Percentiles rank a stretch among this genome's conserved stretches.
Conservation (phyloP, 768 basidiomycete genomes). For the Suillus alpinus region DNA sequence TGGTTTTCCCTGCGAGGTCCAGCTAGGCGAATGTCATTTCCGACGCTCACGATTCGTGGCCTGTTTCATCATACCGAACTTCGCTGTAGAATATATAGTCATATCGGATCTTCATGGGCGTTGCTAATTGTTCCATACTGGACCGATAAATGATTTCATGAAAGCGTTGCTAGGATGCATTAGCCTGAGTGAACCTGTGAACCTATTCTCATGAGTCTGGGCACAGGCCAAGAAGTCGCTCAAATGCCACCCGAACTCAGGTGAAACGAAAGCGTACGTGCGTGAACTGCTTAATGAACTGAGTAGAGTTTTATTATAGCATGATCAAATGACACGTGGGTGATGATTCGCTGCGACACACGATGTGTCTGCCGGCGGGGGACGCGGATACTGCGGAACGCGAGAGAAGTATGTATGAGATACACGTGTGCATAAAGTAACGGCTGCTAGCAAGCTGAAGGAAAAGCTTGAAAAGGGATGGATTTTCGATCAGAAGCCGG, state of each 20-base stretch:
- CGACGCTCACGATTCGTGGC: conserved; percentile 25
- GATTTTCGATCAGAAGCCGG: conserved; percentile 63
- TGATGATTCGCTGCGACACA: conserved; percentile 11
- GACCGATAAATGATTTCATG: conserved; percentile 20
- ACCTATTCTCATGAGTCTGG: conserved; percentile 19
- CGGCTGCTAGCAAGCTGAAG: conserved; percentile 8
- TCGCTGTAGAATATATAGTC: conserved; percentile 8
- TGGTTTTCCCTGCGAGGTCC: conserved; percentile 58
- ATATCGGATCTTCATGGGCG: conserved; percentile 15
- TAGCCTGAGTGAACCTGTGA: conserved; percentile 9
- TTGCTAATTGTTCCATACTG: conserved; percentile 22
- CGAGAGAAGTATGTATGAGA: conserved; percentile 15
- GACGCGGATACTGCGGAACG: conserved; percentile 14
- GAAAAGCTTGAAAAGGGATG: background rate
- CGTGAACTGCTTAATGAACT: conserved; percentile 4
- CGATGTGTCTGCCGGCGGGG: conserved; percentile 7
- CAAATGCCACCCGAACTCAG: conserved; percentile 23
- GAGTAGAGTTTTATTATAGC: conserved; percentile 27
- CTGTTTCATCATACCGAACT: conserved; percentile 18
- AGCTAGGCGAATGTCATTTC: conserved; percentile 28
- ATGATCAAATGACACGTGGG: conserved; percentile 23
- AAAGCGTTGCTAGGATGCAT: conserved; percentile 29
- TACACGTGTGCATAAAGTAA: conserved; percentile 8
- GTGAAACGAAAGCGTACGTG: conserved; percentile 15
- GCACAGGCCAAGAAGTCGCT: conserved; percentile 16